Percentiles rank a stretch among this genome's conserved stretches.
These are phyloP conservation scores for Ophiognomonia clavigignenti-juglandacearum DNA, from an alignment of 2,329 filamentous ascomycete genomes.

Conservation along the genomic window DNA sequence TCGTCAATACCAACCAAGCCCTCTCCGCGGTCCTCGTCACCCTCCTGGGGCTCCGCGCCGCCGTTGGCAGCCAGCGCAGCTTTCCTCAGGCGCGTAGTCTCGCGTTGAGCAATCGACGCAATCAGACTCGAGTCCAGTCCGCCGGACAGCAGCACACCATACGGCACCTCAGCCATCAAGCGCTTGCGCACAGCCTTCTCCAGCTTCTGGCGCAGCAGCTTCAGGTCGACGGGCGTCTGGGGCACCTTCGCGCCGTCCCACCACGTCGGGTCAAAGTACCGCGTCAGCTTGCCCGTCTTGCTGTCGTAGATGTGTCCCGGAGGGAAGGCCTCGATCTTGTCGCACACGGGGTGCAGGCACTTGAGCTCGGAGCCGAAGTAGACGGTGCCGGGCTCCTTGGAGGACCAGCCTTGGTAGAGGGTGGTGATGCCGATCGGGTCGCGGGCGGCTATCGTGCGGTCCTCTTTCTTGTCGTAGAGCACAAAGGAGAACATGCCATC, in stretches of 20 bases:
- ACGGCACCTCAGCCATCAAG: slow-evolving; percentile 97
- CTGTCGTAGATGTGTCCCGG: slow-evolving; percentile 97
- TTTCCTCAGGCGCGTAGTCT: slow-evolving; percentile 74
- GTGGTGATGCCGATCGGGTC: slow-evolving; percentile 97
- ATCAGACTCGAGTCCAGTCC: slow-evolving; percentile 94
- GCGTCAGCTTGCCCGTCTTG: slow-evolving; percentile 74
- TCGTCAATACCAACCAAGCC: slow-evolving; percentile 93
- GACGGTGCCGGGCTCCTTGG: slow-evolving; percentile 72
- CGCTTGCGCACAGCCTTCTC: slow-evolving; percentile 93
- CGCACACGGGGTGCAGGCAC: slow-evolving; percentile 86
- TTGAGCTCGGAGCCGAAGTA: slow-evolving; percentile 99
- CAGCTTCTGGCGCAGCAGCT: slow-evolving; percentile 71
- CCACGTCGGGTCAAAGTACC: slow-evolving; percentile 92
- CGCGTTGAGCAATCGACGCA: slow-evolving; percentile 90
- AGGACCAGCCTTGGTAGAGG: slow-evolving; percentile 92
- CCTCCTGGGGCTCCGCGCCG: slow-evolving; percentile 30
- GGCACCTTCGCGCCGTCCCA: slow-evolving; percentile 80
- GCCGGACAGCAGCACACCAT: slow-evolving; percentile 91
- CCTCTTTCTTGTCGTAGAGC: slow-evolving; percentile 89
- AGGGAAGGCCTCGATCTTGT: slow-evolving; percentile 90
- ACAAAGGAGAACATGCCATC: slow-evolving; percentile 99
- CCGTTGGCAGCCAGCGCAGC: slow-evolving; percentile 49
- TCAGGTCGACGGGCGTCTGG: slow-evolving; percentile 75
- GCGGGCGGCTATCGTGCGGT: slow-evolving; percentile 88
- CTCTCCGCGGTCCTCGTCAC: slow-evolving; percentile 57